Conservation (phyloP, 2,329 filamentous ascomycete genomes). For the Pestalotiopsis sp. region DNA sequence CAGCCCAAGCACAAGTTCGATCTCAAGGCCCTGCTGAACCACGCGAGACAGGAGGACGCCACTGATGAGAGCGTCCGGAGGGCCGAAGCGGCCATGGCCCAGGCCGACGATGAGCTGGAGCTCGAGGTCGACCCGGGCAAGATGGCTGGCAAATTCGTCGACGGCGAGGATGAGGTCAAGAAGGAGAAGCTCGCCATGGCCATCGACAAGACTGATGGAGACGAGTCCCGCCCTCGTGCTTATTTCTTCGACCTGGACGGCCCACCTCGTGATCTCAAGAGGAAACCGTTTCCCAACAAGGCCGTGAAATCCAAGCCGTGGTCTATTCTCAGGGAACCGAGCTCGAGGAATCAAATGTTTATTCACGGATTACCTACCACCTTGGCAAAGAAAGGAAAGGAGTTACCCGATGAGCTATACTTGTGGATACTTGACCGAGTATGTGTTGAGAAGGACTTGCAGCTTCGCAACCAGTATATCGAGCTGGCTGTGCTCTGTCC, state of each 20-base stretch:
- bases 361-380: conserved; percentile 64
- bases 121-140: conserved; percentile 19
- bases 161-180: conserved; percentile 27
- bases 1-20: conserved; percentile 61
- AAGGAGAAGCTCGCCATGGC: conserved; percentile 42
- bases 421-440: conserved; percentile 67
- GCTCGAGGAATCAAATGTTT: conserved; percentile 59
- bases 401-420: conserved; percentile 65
- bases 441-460: conserved; percentile 54
- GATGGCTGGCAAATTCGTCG: conserved; percentile 42
- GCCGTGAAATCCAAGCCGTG: conserved; percentile 41
- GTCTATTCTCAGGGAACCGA: conserved; percentile 50
- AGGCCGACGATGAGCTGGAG: conserved; percentile 23
- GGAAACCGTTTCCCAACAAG: conserved; percentile 39
- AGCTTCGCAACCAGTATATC: conserved; percentile 63
- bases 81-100: conserved; percentile 36
- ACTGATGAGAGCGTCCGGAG: conserved; percentile 57
- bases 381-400: conserved; percentile 44
- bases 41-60: conserved; percentile 61
- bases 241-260: conserved; percentile 52
- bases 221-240: conserved; percentile 39
- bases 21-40: conserved; percentile 62
- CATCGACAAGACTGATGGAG: conserved; percentile 51
- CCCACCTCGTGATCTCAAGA: conserved; percentile 24
- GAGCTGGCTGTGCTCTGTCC: conserved; percentile 51